These are phyloP conservation scores for Kurtzmaniella quercitrusa DNA, from an alignment of 1,139 yeast species.

Conservation along the genomic window DNA sequence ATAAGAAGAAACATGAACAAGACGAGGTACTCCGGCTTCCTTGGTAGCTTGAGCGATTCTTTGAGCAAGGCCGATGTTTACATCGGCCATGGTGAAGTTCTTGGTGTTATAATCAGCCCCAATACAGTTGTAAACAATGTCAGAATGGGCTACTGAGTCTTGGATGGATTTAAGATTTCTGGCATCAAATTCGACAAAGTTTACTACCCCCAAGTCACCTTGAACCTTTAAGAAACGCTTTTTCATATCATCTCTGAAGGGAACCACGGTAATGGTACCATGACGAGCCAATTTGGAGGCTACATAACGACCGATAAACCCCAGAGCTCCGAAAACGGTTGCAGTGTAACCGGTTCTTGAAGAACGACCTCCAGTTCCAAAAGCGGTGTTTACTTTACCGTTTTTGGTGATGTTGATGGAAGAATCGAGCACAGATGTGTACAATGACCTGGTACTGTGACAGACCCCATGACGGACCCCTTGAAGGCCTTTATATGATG, in stretches of 20 bases:
- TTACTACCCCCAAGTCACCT: conserved; percentile 87
- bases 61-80: conserved; percentile 73
- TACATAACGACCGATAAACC: conserved; percentile 73
- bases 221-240: conserved; percentile 76
- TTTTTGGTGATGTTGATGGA: conserved; percentile 73
- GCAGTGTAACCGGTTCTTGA: conserved; percentile 91
- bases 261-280: conserved; percentile 75
- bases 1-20: conserved; percentile 75
- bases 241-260: conserved; percentile 77
- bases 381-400: conserved; percentile 68
- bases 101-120: conserved; percentile 79
- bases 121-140: conserved; percentile 75
- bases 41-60: conserved; percentile 73
- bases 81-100: conserved; percentile 78
- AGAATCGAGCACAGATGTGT: conserved; percentile 41
- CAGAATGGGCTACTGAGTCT: conserved; percentile 77
- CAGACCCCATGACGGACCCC: conserved; percentile 11
- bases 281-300: conserved; percentile 73
- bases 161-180: conserved; percentile 74
- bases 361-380: conserved; percentile 80
- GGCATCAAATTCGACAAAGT: conserved; percentile 78
- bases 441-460: conserved; percentile 28
- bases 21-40: conserved; percentile 72
- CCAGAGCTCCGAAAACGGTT: conserved; percentile 82
- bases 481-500: neutral